Percentiles rank a stretch among this genome's conserved stretches.
phyloP scores from a whole-genome alignment of 2,329 filamentous ascomycete genomes.

The Pseudogymnoascus sp. region DNA sequence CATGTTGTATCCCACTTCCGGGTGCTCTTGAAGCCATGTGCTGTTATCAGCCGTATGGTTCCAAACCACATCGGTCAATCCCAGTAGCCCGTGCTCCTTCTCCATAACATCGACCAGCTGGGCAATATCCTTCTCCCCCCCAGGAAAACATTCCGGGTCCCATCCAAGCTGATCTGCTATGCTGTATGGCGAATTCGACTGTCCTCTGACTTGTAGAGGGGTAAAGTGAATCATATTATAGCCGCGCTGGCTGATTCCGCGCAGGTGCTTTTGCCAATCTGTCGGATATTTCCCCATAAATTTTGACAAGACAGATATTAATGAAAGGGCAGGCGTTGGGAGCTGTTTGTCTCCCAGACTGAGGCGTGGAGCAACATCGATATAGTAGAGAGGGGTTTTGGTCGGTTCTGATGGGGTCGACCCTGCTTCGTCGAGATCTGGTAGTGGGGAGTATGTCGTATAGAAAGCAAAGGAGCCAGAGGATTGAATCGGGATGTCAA shows the following conservation, averaged over 20 bases:
- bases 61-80: conserved; percentile 91
- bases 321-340: conserved; percentile 77
- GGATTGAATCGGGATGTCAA: conserved; percentile 75
- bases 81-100: conserved; percentile 72
- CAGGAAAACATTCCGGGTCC: conserved; percentile 73
- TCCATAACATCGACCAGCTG: conserved; percentile 75
- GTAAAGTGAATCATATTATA: conserved; percentile 99
- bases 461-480: conserved; percentile 93
- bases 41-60: conserved; percentile 97
- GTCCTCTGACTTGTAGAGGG: conserved; percentile 78
- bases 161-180: conserved; percentile 87
- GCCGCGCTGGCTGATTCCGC: conserved; percentile 78
- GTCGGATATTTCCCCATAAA: conserved; percentile 90
- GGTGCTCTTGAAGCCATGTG: conserved; percentile 87
- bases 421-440: conserved; percentile 51
- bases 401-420: conserved; percentile 45
- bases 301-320: conserved; percentile 94
- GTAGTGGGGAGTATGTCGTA: conserved; percentile 82
- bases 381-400: conserved; percentile 74
- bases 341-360: conserved; percentile 64
- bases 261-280: conserved; percentile 84
- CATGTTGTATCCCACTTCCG: conserved; percentile 91
- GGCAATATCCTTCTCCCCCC: conserved; percentile 73
- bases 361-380: conserved; percentile 82
- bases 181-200: conserved; percentile 95